A percentile compares a stretch with the other conserved stretches of the same genome.
Evolutionary conservation across 352 stramenopile species (phyloP).

Genomic region (Globisporangium solare): DNA sequence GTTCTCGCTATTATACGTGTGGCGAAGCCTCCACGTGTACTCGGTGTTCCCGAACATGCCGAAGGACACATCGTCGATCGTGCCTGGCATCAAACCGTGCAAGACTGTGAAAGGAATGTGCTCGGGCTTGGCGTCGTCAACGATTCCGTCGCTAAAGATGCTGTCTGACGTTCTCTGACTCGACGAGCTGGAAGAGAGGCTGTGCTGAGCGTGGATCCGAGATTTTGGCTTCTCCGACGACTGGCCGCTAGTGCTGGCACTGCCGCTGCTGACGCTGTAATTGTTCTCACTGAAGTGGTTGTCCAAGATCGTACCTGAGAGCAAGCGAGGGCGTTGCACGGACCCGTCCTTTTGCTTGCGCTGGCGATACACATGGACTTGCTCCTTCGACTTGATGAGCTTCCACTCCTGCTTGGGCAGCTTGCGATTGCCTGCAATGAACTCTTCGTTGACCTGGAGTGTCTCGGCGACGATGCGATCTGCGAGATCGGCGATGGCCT

Average conservation of each 20-base stretch:
- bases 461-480: slow-evolving; percentile 56
- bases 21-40: slow-evolving; percentile 31
- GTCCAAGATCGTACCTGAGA: slow-evolving; percentile 38
- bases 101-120: slow-evolving; percentile 30
- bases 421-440: slow-evolving; percentile 31
- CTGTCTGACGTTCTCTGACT: slow-evolving; percentile 35
- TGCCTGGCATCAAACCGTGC: slow-evolving; percentile 32
- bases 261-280: slow-evolving; percentile 11
- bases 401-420: slow-evolving; percentile 46
- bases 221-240: slow-evolving; percentile 12
- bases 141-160: slow-evolving; percentile 28
- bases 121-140: slow-evolving; percentile 32
- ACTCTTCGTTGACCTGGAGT: slow-evolving; percentile 44
- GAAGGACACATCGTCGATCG: slow-evolving; percentile 42
- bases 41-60: slow-evolving; percentile 30
- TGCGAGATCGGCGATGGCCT: slow-evolving; percentile 34
- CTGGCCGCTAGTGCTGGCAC: background rate
- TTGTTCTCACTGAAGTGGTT: slow-evolving; percentile 23
- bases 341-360: slow-evolving; percentile 20
- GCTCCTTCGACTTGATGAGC: slow-evolving; percentile 44
- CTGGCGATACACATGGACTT: slow-evolving; percentile 53
- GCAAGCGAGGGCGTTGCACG: slow-evolving; percentile 31
- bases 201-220: slow-evolving; percentile 14
- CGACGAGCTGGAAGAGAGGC: slow-evolving; percentile 25
- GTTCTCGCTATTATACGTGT: slow-evolving; percentile 29